These are phyloP conservation scores for Eucommia ulmoides DNA, from an alignment of 257 asterid genomes.

Conservation along the genomic window DNA sequence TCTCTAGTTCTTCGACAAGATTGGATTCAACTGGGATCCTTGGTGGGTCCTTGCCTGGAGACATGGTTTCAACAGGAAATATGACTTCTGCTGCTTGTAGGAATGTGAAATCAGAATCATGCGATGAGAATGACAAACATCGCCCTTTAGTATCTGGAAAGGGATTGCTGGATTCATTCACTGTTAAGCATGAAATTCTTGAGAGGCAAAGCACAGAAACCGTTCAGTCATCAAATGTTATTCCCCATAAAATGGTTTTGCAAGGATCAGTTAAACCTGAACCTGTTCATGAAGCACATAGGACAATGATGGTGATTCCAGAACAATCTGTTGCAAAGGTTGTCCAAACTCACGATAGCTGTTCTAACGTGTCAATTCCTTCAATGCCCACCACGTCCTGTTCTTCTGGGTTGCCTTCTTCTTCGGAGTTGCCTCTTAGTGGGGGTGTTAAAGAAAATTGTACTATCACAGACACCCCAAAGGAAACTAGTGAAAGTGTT, in stretches of 20 bases:
- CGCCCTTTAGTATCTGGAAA: slow-evolving; percentile 24
- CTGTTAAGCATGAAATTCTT: slow-evolving; percentile 32
- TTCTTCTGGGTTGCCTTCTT: slow-evolving; percentile 16
- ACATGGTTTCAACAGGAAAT: slow-evolving; percentile 12
- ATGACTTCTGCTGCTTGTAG: slow-evolving; percentile 15
- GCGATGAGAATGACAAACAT: slow-evolving; percentile 29
- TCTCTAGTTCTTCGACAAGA: slow-evolving; percentile 18
- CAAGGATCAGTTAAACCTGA: slow-evolving; percentile 42
- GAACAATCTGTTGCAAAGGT: slow-evolving; percentile 28
- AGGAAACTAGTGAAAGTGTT: not conserved
- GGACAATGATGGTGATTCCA: slow-evolving; percentile 10
- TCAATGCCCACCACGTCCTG: not conserved
- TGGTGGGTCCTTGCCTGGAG: slow-evolving; percentile 18
- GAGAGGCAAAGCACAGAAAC: slow-evolving; percentile 21
- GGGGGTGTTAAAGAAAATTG: slow-evolving; percentile 31
- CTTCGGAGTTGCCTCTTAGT: slow-evolving; percentile 34
- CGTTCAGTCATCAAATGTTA: slow-evolving; percentile 14
- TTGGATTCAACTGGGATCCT: slow-evolving; percentile 11
- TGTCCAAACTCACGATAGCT: slow-evolving; percentile 45
- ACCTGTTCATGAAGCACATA: slow-evolving; percentile 23
- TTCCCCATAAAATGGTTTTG: slow-evolving; percentile 25
- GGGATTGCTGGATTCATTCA: slow-evolving; percentile 21
- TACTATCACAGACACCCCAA: slow-evolving; percentile 21
- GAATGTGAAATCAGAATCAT: slow-evolving; percentile 59
- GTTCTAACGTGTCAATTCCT: slow-evolving; percentile 15